Evolutionary conservation across 1,139 yeast genomes (phyloP).

Genomic region (Candida sp.): DNA sequence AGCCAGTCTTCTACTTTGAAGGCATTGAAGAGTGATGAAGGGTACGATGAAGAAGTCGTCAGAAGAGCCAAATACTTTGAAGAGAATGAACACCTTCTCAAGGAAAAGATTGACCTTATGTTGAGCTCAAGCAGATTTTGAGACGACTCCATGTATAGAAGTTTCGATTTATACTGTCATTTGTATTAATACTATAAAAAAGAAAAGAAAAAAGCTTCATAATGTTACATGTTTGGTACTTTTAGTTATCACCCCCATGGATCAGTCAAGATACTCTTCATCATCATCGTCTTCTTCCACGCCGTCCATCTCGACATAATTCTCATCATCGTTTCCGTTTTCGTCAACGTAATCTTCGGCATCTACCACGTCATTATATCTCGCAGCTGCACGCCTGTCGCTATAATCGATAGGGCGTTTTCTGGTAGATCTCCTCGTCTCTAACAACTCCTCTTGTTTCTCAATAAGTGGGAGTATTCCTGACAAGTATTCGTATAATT

Average conservation of each 20-base stretch:
- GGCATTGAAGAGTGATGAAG: constrained; percentile 84
- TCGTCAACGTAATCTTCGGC: constrained; percentile 18
- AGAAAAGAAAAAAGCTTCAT: background rate
- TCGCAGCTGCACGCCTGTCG: constrained; percentile 19
- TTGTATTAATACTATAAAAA: background rate
- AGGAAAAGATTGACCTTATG: constrained; percentile 77
- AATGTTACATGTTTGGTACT: background rate
- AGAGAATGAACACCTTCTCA: constrained; percentile 66
- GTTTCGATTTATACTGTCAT: constrained; percentile 4
- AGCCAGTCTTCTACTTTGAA: constrained; percentile 78
- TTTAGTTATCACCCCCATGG: no score
- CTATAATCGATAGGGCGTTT: constrained; percentile 19
- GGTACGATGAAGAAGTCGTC: constrained; percentile 89
- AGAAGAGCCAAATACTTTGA: constrained; percentile 83
- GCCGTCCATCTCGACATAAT: constrained; percentile 19
- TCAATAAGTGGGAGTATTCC: constrained; percentile 25
- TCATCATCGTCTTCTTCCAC: constrained; percentile 18
- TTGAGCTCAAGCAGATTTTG: constrained; percentile 42
- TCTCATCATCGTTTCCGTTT: constrained; percentile 22
- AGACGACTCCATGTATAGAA: background rate
- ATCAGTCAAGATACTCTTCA: constrained; percentile 11
- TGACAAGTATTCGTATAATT: constrained; percentile 29
- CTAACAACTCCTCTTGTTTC: constrained; percentile 21
- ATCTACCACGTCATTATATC: constrained; percentile 22
- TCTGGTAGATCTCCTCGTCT: constrained; percentile 17